Percentiles rank a stretch among this genome's conserved stretches.
Evolutionary conservation across 306 rosid genomes (phyloP).

Genomic region (Rubus parviflorus): DNA sequence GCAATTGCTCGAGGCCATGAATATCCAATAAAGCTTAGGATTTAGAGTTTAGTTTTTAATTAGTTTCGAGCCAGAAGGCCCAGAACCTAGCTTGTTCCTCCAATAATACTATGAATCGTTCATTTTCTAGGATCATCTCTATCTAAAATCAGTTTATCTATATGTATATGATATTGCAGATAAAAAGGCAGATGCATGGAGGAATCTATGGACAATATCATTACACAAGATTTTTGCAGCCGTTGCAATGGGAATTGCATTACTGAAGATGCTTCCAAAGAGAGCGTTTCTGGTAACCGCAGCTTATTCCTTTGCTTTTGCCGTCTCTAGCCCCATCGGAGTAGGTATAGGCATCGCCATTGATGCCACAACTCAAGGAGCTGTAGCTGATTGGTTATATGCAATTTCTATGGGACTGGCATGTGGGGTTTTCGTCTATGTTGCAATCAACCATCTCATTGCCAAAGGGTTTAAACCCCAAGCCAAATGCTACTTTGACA

Average conservation of each 20-base stretch:
- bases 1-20: neutral
- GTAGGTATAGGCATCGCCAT: slow-evolving; percentile 81
- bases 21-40: neutral
- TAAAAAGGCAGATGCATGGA: slow-evolving; percentile 72
- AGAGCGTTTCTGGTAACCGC: slow-evolving; percentile 51
- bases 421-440: slow-evolving; percentile 73
- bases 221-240: slow-evolving; percentile 88
- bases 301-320: slow-evolving; percentile 63
- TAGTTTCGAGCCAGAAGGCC: no score
- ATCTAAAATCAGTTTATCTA: neutral
- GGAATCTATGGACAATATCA: slow-evolving; percentile 74
- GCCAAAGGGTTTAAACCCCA: slow-evolving; percentile 66
- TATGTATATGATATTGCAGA: slow-evolving; percentile 22
- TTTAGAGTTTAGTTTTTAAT: no score
- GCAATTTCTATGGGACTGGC: slow-evolving; percentile 81
- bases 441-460: slow-evolving; percentile 74
- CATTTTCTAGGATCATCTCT: neutral
- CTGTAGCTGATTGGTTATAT: slow-evolving; percentile 63
- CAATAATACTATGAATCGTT: neutral
- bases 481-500: slow-evolving; percentile 30
- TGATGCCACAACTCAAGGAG: slow-evolving; percentile 65
- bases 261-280: slow-evolving; percentile 69
- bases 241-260: slow-evolving; percentile 73
- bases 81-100: neutral
- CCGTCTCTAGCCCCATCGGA: slow-evolving; percentile 69